phyloP scores from a whole-genome alignment of 129 eudicot species.

The Deinandra increscens region DNA sequence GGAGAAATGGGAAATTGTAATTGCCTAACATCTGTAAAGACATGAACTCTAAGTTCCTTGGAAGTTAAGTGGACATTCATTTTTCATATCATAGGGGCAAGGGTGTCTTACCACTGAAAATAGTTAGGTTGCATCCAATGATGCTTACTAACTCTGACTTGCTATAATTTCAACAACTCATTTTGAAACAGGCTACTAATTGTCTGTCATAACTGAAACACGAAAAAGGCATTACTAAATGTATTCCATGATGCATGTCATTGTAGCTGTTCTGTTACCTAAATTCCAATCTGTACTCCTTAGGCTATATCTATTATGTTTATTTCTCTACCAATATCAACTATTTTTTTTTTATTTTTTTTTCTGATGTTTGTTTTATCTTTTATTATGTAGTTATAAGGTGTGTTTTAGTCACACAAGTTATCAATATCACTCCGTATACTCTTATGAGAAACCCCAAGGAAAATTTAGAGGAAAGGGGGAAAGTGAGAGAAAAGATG shows the following conservation, averaged over 20 bases:
- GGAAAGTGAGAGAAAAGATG: constrained; percentile 6
- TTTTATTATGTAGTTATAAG: background rate
- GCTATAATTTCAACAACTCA: constrained; percentile 22
- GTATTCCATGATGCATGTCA: too few relatives aligned
- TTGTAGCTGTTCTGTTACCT: constrained; percentile 18
- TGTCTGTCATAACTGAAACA: constrained; percentile 18
- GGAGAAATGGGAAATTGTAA: constrained; percentile 25
- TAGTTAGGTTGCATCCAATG: constrained; percentile 15
- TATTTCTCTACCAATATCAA: background rate
- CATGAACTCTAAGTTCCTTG: constrained; percentile 18
- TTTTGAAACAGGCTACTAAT: constrained; percentile 13
- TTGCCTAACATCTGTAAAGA: constrained; percentile 24
- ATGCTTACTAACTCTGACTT: constrained; percentile 15
- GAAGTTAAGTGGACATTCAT: constrained; percentile 15
- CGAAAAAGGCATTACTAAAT: constrained; percentile 3
- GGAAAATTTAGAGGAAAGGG: background rate
- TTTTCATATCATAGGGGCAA: constrained; percentile 17
- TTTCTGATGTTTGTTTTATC: background rate
- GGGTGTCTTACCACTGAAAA: constrained; percentile 8
- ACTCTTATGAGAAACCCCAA: constrained; percentile 9
- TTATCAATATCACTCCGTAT: background rate
- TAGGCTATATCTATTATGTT: constrained; percentile 8
- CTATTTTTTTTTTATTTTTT: background rate
- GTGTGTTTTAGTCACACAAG: constrained; percentile 9
- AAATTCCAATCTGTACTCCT: background rate